phyloP scores from a whole-genome alignment of 116 monocot genomes.

The Zostera marina region DNA sequence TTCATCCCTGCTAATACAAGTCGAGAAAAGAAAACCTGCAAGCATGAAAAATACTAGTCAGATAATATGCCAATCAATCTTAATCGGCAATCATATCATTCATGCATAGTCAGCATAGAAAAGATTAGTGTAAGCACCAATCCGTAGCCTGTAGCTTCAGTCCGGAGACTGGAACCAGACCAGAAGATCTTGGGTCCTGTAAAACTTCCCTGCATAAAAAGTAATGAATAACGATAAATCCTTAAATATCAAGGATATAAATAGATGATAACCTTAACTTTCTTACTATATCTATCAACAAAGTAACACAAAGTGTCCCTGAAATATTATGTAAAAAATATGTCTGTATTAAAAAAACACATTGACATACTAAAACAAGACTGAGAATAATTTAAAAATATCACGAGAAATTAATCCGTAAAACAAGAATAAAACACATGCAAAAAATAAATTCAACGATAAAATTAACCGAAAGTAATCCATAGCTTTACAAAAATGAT shows the following conservation, averaged over 20 bases:
- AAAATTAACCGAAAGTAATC: no score
- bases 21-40: slow-evolving; percentile 95
- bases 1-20: slow-evolving; percentile 92
- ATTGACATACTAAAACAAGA: no score
- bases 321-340: no score
- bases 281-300: no score
- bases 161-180: slow-evolving; percentile 95
- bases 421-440: no score
- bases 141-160: slow-evolving; percentile 99
- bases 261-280: neutral
- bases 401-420: no score
- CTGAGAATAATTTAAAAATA: no score
- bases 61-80: neutral
- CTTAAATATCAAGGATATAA: neutral
- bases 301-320: no score
- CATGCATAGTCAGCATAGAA: neutral
- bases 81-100: neutral
- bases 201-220: slow-evolving; percentile 94
- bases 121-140: slow-evolving; percentile 28
- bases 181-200: slow-evolving; percentile 96
- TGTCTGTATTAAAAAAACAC: no score
- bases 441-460: no score
- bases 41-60: slow-evolving; percentile 6
- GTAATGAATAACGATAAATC: slow-evolving; percentile 3
- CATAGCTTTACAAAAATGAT: no score